Evolutionary conservation across 2,329 filamentous ascomycete genomes (phyloP).

Genomic region (Balansia obtecta): DNA sequence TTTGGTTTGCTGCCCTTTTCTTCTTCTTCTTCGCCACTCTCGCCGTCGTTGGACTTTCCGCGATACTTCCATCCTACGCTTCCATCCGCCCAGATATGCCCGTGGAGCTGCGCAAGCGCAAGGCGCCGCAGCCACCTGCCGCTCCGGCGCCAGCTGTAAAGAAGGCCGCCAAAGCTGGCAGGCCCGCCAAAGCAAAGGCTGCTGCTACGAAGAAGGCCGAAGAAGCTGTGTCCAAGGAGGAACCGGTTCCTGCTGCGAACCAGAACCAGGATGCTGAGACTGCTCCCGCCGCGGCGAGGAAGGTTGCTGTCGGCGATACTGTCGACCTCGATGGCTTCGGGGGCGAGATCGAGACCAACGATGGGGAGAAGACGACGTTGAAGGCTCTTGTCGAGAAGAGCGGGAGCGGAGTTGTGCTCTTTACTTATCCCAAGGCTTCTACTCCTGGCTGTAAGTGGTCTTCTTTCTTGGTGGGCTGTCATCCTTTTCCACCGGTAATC

Average conservation of each 20-base stretch:
- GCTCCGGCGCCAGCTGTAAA: slow-evolving; percentile 30
- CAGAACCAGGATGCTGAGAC: neutral
- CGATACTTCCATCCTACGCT: too few species aligned
- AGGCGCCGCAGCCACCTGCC: slow-evolving; percentile 36
- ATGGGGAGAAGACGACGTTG: slow-evolving; percentile 68
- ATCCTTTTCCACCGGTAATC: too few species aligned
- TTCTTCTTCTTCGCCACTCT: too few species aligned
- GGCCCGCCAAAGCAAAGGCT: slow-evolving; percentile 23
- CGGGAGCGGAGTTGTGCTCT: slow-evolving; percentile 76
- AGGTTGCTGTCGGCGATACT: slow-evolving; percentile 40
- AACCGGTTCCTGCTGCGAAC: slow-evolving; percentile 6
- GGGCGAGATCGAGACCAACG: slow-evolving; percentile 71
- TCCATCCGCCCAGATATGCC: slow-evolving; percentile 42
- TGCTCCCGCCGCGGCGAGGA: slow-evolving; percentile 18
- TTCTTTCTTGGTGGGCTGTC: too few species aligned
- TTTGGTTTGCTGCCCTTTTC: too few species aligned
- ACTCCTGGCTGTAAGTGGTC: slow-evolving; percentile 79
- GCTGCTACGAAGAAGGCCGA: slow-evolving; percentile 10
- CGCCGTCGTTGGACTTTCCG: too few species aligned
- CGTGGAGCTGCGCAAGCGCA: slow-evolving; percentile 48
- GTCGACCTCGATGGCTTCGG: slow-evolving; percentile 48
- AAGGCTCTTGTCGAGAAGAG: slow-evolving; percentile 72
- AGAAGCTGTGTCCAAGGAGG: slow-evolving; percentile 13
- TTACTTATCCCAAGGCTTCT: slow-evolving; percentile 91
- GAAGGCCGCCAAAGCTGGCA: slow-evolving; percentile 28